Evolutionary conservation across 257 asterid genomes (phyloP).

Genomic region (Ligustrum vulgare): DNA sequence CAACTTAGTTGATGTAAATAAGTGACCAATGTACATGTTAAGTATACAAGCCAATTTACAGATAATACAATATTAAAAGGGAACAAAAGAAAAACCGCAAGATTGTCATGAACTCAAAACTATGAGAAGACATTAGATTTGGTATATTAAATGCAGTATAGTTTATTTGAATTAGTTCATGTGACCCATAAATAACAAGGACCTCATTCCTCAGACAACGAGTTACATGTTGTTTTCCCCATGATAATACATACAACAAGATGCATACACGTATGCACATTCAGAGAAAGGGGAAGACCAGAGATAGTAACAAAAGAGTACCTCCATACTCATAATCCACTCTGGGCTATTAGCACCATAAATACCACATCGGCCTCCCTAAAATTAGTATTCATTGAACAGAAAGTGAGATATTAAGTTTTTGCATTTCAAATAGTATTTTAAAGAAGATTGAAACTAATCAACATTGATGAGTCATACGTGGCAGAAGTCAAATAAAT

Average conservation of each 20-base stretch:
- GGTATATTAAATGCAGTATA: neutral
- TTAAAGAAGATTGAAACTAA: neutral
- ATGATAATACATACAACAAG: neutral
- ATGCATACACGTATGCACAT: neutral
- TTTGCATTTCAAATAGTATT: neutral
- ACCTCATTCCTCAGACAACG: slow-evolving; percentile 5
- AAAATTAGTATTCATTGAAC: slow-evolving; percentile 26
- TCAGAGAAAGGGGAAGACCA: slow-evolving; percentile 8
- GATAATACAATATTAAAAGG: slow-evolving; percentile 2
- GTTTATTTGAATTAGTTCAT: neutral
- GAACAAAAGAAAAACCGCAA: neutral
- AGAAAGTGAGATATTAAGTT: slow-evolving; percentile 25
- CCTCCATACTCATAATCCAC: slow-evolving; percentile 99
- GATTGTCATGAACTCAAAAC: neutral
- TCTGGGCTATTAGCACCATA: slow-evolving; percentile 87
- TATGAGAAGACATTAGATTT: neutral
- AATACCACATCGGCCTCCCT: slow-evolving; percentile 97
- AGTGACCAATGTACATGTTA: slow-evolving; percentile 2
- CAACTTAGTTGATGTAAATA: slow-evolving; percentile 8
- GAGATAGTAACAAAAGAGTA: slow-evolving; percentile 26
- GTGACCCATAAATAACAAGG: neutral
- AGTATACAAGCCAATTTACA: neutral
- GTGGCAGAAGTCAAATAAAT: slow-evolving; percentile 15
- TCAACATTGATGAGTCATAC: neutral
- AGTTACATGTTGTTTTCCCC: slow-evolving; percentile 6